These are phyloP conservation scores for Croton laevigatus DNA, from an alignment of 441 rosid genomes.

Conservation along the genomic window DNA sequence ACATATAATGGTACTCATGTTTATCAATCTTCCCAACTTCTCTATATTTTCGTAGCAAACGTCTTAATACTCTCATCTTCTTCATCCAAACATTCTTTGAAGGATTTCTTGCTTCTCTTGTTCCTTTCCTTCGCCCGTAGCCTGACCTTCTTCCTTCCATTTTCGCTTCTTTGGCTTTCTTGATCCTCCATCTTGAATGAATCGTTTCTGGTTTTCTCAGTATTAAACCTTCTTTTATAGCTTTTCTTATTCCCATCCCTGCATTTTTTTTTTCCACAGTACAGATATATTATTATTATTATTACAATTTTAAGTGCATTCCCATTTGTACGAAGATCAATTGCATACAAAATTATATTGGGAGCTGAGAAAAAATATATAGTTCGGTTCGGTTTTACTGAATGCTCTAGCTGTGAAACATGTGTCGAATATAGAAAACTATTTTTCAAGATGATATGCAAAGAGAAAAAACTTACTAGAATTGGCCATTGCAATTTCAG, in stretches of 20 bases:
- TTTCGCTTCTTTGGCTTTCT: conserved; percentile 68
- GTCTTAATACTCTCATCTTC: conserved; percentile 67
- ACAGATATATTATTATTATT: too few relatives aligned
- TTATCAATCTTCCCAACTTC: conserved; percentile 67
- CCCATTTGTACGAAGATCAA: too few relatives aligned
- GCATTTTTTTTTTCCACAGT: conserved; percentile 3
- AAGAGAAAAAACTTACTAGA: conserved; percentile 48
- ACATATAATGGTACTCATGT: conserved; percentile 78
- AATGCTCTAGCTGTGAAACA: too few relatives aligned
- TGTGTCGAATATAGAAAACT: too few relatives aligned
- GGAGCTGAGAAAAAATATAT: too few relatives aligned
- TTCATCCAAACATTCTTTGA: conserved; percentile 69
- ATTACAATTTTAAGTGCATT: too few relatives aligned
- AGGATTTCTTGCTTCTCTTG: conserved; percentile 75
- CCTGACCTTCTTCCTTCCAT: conserved; percentile 81
- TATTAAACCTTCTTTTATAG: conserved; percentile 86
- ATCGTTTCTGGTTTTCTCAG: conserved; percentile 80
- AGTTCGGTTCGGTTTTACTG: too few relatives aligned
- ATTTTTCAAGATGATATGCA: too few relatives aligned
- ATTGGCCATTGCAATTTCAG: conserved; percentile 84
- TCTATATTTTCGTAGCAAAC: conserved; percentile 54
- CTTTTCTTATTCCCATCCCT: conserved; percentile 84
- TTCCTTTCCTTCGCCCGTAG: conserved; percentile 77
- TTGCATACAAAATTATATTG: too few relatives aligned
- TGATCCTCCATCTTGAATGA: conserved; percentile 77